Base-by-base conservation (phyloP, 805 yeast species). In the Sugiyamaella americana region DNA sequence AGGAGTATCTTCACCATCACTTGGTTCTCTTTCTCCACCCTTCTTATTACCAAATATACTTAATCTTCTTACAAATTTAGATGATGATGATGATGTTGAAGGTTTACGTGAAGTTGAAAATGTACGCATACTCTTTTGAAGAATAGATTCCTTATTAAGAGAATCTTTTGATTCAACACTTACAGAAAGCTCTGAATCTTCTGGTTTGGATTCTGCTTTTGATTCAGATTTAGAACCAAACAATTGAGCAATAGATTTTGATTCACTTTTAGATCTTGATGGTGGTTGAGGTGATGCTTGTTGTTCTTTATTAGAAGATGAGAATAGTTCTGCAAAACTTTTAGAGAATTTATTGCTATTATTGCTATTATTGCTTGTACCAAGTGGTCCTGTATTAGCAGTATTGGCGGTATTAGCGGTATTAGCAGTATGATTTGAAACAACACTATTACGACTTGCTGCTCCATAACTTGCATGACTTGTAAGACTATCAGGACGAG, bases 121-220 rank as follows among this genome's bases (percentile, higher is more conserved):
- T 11, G 54, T 41, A 5, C 58, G 47, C 55, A 54, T 54, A 38
- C 58, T 47, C 50, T 56, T 56, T 24, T 56, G 58, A 13, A 56
- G 30, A 39, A 55, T 46, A 32, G 44, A 53, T 41, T 49, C 54
- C 36, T 45, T 51, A 37, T 41, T 37, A 29, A 36, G 37, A 2
- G 44, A 11, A 11, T 51, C 53, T 32, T 39, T 49, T 6, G 55
- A 45, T 29, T 47, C 53, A 10, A 45, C 20, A 16, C 51, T 47
- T 10, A 44, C 29, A 22, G 44, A 37, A 20, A 41, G 35, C 13
- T 40, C 52, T 13, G 37, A 26, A 29, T 43, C 38, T 5, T 45
- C 51, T 8, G 19, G 49, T 46, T 18, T 26, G 32, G 32, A 13
- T 13, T 26, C 32, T 42, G 49, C 18, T 47, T 50, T 26, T 16